phyloP scores from a whole-genome alignment of 2,329 filamentous ascomycete species.

The Claviceps lovelessii region DNA sequence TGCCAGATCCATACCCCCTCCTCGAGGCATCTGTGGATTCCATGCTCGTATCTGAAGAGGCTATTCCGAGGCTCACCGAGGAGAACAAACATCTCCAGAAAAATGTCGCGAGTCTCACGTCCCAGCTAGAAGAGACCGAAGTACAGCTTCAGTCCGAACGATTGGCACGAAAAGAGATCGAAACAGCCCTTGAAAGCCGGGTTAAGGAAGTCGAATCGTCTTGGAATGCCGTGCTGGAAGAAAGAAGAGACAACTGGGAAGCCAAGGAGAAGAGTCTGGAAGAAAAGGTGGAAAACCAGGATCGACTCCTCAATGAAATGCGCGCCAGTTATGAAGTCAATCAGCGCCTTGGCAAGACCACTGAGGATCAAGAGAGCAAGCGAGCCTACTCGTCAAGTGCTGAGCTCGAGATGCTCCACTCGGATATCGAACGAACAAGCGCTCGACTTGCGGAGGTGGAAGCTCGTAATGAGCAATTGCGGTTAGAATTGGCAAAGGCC shows the following conservation, averaged over 20 bases:
- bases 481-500: slow-evolving; percentile 78
- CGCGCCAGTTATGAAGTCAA: slow-evolving; percentile 97
- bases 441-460: slow-evolving; percentile 79
- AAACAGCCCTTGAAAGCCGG: slow-evolving; percentile 61
- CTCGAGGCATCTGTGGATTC: slow-evolving; percentile 94
- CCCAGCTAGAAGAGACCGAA: slow-evolving; percentile 73
- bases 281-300: slow-evolving; percentile 89
- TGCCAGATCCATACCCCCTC: slow-evolving; percentile 87
- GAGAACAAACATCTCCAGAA: slow-evolving; percentile 83
- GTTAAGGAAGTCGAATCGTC: slow-evolving; percentile 83
- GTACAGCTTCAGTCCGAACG: slow-evolving; percentile 66
- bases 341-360: slow-evolving; percentile 66
- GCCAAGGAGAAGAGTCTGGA: slow-evolving; percentile 82
- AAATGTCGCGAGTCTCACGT: slow-evolving; percentile 58
- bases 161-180: slow-evolving; percentile 55
- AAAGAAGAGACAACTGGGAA: slow-evolving; percentile 94
- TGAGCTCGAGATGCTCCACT: slow-evolving; percentile 84
- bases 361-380: slow-evolving; percentile 43
- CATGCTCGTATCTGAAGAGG: slow-evolving; percentile 82
- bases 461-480: slow-evolving; percentile 83
- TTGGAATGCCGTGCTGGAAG: slow-evolving; percentile 77
- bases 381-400: slow-evolving; percentile 63
- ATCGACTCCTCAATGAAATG: slow-evolving; percentile 79
- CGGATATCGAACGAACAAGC: slow-evolving; percentile 82
- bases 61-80: slow-evolving; percentile 70